A percentile compares a stretch with the other conserved stretches of the same genome.
Evolutionary conservation across 768 basidiomycete species (phyloP).

Genomic region (Tulasnella sp.): DNA sequence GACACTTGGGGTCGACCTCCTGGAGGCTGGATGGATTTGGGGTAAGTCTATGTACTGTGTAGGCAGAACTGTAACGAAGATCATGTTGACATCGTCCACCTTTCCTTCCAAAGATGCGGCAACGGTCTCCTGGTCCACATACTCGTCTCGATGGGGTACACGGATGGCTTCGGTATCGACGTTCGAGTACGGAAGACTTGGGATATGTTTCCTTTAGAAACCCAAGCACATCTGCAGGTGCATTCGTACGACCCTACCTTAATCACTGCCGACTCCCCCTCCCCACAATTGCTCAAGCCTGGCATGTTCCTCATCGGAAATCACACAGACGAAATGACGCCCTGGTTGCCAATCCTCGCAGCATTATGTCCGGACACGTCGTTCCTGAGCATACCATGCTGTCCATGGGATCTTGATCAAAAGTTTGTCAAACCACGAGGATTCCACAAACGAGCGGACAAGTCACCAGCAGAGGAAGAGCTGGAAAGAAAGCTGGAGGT

Average conservation of each 20-base stretch:
- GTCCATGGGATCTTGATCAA: constrained; percentile 71
- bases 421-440: constrained; percentile 36
- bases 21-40: constrained; percentile 83
- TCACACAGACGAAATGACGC: constrained; percentile 93
- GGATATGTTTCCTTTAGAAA: constrained; percentile 60
- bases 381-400: constrained; percentile 69
- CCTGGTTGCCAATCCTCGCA: constrained; percentile 83
- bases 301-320: constrained; percentile 75
- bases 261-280: constrained; percentile 23
- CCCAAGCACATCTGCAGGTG: constrained; percentile 55
- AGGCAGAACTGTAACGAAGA: not conserved
- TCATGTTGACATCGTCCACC: not conserved
- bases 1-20: constrained; percentile 67
- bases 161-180: constrained; percentile 69
- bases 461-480: constrained; percentile 32
- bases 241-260: constrained; percentile 60
- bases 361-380: constrained; percentile 46
- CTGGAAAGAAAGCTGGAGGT: constrained; percentile 41
- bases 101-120: constrained; percentile 54
- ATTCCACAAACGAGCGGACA: constrained; percentile 30
- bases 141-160: constrained; percentile 72
- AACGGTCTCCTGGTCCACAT: constrained; percentile 92
- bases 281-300: constrained; percentile 31
- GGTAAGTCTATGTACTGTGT: constrained; percentile 39
- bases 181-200: constrained; percentile 80